phyloP scores from a whole-genome alignment of 352 stramenopile species.

The Aphanomyces astaci region DNA sequence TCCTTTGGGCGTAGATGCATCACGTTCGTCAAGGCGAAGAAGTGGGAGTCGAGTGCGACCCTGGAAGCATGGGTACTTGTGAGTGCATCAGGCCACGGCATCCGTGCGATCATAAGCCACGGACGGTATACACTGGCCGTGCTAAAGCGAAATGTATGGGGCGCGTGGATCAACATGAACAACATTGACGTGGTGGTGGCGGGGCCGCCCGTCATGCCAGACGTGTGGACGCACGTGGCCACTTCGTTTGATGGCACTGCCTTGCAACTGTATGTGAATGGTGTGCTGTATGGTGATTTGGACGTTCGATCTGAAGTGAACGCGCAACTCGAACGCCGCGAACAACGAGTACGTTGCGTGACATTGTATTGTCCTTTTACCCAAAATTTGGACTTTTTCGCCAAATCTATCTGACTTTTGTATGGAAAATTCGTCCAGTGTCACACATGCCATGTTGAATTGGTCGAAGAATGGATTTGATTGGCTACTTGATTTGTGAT shows the following conservation, averaged over 20 bases:
- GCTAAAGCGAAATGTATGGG: conserved; percentile 67
- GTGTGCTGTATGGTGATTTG: conserved; percentile 56
- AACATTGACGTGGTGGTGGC: conserved; percentile 67
- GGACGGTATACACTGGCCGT: conserved; percentile 68
- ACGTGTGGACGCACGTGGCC: conserved; percentile 82
- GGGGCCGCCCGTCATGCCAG: conserved; percentile 40
- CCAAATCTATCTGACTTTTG: too few species aligned
- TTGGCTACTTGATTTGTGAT: too few species aligned
- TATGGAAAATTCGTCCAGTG: too few species aligned
- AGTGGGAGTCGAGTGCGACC: conserved; percentile 28
- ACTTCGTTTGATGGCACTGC: conserved; percentile 85
- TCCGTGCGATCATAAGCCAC: conserved; percentile 17
- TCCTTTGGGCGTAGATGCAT: conserved; percentile 4
- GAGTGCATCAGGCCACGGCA: neutral
- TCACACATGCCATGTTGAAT: too few species aligned
- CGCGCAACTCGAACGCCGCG: neutral
- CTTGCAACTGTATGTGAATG: conserved; percentile 75
- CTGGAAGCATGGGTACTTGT: conserved; percentile 48
- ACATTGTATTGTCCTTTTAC: too few species aligned
- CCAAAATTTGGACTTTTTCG: too few species aligned
- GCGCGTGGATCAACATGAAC: conserved; percentile 68
- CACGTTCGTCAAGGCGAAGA: neutral
- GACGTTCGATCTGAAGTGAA: conserved; percentile 29
- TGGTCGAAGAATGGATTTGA: too few species aligned
- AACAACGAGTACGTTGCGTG: neutral